Evolutionary conservation across 2,329 filamentous ascomycete genomes (phyloP), one percentile per base, ranked within the genome.

Genomic region (Lasiodiplodia hormozganensis): DNA sequence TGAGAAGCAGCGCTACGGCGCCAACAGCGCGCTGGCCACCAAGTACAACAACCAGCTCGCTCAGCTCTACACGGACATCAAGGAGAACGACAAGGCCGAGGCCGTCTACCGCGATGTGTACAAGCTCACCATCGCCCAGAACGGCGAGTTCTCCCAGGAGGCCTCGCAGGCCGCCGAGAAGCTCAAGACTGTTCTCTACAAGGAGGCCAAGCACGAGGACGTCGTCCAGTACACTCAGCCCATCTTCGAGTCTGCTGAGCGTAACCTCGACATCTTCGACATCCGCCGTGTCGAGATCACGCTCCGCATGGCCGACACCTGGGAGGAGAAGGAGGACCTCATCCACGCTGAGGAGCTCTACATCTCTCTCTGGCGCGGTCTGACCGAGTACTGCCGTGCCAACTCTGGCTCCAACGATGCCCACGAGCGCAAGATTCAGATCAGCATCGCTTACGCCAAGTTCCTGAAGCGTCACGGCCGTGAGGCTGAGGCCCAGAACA

Each of bases 241-340:
- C 23, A 62, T 68, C 36, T 68, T 68, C 23, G 67, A 68, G 67
- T 47, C 67, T 54, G 67, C 67, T 49, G 67, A 68, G 58, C 40
- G 51, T 34, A 68, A 53, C 49, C 67, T 68, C n/a, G 67, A 68
- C 38, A 68, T 68, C 43, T 68, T 68, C 57, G 67, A 68, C 38
- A 64, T 68, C 52, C 67, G 67, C 12, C 67, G 67, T 64, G 67
- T 68, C 31, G 67, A 64, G 57, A 64, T 64, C 49, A 68, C 67
- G 12, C 67, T 68, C 36, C 49, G 53, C 25, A 68, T 68, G 67
- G 67, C 67, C 36, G 51, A 64, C 57, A 68, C 67, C 43, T 75
- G 73, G 65, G 74, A 75, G 52, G 72, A 74, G 68, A 70, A 72
- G 21, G 69, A 73, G 34, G 72, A 75, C 54, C 31, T 74, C n/a